Percentiles rank a stretch among this genome's conserved stretches.
Conservation (phyloP, 805 yeast species). For the Saccharomycopsis sp. region DNA sequence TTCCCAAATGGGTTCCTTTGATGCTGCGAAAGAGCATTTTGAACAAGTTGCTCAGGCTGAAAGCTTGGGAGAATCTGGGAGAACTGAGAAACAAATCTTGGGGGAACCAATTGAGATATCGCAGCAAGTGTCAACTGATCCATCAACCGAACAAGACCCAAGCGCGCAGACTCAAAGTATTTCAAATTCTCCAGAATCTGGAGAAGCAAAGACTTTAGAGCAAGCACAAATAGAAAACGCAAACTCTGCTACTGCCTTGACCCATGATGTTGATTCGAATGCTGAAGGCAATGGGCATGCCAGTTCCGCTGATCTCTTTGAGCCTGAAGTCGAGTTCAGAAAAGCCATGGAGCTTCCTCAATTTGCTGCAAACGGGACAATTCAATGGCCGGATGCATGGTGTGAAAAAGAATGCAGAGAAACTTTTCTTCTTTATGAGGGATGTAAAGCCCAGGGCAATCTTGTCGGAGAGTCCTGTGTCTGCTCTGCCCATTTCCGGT, state of each 20-base stretch:
- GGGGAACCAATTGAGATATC: no score
- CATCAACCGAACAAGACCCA: no score
- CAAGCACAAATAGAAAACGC: background rate
- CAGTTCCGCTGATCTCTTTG: background rate
- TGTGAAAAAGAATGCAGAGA: slow-evolving; percentile 21
- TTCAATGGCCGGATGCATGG: slow-evolving; percentile 21
- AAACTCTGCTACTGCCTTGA: background rate
- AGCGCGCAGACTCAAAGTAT: no score
- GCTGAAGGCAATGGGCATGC: background rate
- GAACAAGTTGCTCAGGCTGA: no score
- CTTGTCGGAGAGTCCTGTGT: slow-evolving; percentile 20
- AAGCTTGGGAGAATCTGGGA: no score
- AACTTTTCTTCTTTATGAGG: slow-evolving; percentile 18
- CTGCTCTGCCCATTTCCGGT: slow-evolving; percentile 21
- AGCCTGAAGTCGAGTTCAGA: background rate
- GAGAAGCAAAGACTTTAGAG: no score
- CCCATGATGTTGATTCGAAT: background rate
- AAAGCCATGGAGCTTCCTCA: no score
- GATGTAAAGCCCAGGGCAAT: slow-evolving; percentile 19
- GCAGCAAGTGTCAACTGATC: no score
- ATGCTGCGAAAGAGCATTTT: no score
- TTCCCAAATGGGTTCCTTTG: no score
- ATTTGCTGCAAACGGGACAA: slow-evolving; percentile 1
- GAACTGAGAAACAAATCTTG: no score
- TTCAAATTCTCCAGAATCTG: no score